Percentiles rank a stretch among this genome's conserved stretches.
Conservation (phyloP, 345 rosid genomes). For the Cardamine resedifolia region DNA sequence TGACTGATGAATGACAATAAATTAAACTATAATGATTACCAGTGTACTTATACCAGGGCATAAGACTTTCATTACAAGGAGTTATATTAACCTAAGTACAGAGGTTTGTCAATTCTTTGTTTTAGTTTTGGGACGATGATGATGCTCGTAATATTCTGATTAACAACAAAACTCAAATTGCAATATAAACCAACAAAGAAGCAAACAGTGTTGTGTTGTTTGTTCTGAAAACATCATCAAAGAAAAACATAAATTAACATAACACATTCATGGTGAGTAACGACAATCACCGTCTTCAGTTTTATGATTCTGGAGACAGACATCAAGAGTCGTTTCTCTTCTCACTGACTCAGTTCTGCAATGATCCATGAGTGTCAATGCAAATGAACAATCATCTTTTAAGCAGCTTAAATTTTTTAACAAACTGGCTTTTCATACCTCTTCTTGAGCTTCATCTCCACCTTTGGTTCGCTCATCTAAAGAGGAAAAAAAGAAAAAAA, state of each 20-base stretch:
- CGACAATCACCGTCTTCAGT: constrained; percentile 2
- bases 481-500: neutral
- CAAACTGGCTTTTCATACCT: constrained; percentile 16
- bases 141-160: neutral
- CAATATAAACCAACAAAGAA: constrained; percentile 21
- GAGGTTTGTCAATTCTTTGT: neutral
- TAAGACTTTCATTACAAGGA: neutral
- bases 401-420: neutral
- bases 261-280: constrained; percentile 16
- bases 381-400: neutral
- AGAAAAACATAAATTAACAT: constrained; percentile 5
- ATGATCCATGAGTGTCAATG: constrained; percentile 8
- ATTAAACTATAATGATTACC: too few relatives aligned
- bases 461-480: constrained; percentile 35
- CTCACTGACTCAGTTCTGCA: constrained; percentile 33
- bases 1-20: too few relatives aligned
- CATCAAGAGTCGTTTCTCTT: constrained; percentile 24
- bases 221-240: constrained; percentile 23
- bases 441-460: constrained; percentile 34
- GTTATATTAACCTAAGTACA: neutral
- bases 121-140: neutral
- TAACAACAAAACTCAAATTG: constrained; percentile 5
- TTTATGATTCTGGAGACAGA: constrained; percentile 6
- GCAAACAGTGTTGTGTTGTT: constrained; percentile 16
- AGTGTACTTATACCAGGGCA: too few relatives aligned